Evolutionary conservation across 192 early-diverging fungal species (phyloP), one percentile per base, ranked within the genome.

Genomic region (Coemansia sp.): DNA sequence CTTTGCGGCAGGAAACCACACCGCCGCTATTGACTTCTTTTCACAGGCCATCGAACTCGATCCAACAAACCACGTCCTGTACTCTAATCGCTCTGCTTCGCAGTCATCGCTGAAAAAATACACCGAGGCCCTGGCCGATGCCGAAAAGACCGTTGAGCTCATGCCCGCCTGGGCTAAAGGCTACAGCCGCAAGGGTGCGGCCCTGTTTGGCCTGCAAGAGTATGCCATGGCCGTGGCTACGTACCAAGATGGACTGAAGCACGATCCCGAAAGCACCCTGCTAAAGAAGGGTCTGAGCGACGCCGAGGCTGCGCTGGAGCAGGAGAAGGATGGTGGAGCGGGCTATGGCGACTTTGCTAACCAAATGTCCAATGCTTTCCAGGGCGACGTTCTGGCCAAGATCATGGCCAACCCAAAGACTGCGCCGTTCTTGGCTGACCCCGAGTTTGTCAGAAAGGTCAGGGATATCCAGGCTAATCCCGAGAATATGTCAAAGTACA

Each of bases 131-230:
- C 82, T 94, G 44, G 72, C 85, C 66, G 94, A 96, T 76, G 95
- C 91, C 32, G 89, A 94, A 37, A 93, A 94, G 84, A 93, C 94
- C 21, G 84, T 94, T 14, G 80, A 90, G 69, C 46, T 95, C 34
- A 95, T 93, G 77, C 86, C 89, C 29, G 86, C 90, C 74, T 95
- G 94, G 94, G 76, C 93, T 72, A 95, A 95, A 87, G 93, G 94
- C 21, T 96, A 96, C 85, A 87, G 90, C 53, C 90, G 95, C 76
- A 92, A 94, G 80, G 95, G 92, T 19, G 91, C 93, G 31, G 95
- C 95, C 17, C 89, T 94, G 41, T 88, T 88, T 69, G 94, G 94
- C 34, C 75, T 95, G 50, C 85, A 84, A 7, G 69, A 85, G 48
- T 82, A 87, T 34, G 80, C 80, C 34, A 91, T 93, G 46, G 95